These are phyloP conservation scores for Aspergillus olivimuriae DNA, from an alignment of 495 filamentous ascomycete species.

Conservation along the genomic window DNA sequence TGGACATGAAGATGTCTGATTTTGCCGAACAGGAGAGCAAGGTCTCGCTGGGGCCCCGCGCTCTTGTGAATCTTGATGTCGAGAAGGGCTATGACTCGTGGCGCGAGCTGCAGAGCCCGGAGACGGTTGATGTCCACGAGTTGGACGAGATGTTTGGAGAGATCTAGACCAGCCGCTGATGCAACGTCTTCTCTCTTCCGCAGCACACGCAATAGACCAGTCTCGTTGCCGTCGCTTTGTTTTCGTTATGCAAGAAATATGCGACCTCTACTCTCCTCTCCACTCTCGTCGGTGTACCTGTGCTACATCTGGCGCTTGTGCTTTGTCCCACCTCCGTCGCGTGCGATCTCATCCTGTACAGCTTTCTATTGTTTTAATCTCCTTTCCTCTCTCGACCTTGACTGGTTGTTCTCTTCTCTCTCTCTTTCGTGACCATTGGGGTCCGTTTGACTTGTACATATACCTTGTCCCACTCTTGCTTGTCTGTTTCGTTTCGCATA, in stretches of 20 bases:
- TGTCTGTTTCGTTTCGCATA: neutral
- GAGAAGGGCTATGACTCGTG: conserved; percentile 37
- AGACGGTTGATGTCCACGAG: conserved; percentile 87
- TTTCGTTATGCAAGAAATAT: no score
- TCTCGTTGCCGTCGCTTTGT: neutral
- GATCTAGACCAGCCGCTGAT: conserved; percentile 23
- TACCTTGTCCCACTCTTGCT: conserved; percentile 10
- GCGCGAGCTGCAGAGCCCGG: conserved; percentile 71
- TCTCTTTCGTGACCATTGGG: no score
- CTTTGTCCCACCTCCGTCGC: no score
- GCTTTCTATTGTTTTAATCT: no score
- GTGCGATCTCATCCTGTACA: no score
- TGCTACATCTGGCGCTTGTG: no score
- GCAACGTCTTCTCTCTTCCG: neutral
- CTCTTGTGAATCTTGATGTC: conserved; percentile 37
- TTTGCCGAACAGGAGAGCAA: conserved; percentile 37
- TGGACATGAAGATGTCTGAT: conserved; percentile 43
- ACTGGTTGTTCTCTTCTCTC: no score
- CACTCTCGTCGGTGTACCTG: no score
- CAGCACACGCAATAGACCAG: neutral
- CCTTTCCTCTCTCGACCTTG: no score
- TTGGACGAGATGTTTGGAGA: conserved; percentile 76
- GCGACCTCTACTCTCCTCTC: no score
- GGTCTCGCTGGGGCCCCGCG: conserved; percentile 32
- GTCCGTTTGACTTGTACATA: conserved; percentile 27